Conservation (phyloP, 352 stramenopile genomes). For the Pythium vanterpoolii region DNA sequence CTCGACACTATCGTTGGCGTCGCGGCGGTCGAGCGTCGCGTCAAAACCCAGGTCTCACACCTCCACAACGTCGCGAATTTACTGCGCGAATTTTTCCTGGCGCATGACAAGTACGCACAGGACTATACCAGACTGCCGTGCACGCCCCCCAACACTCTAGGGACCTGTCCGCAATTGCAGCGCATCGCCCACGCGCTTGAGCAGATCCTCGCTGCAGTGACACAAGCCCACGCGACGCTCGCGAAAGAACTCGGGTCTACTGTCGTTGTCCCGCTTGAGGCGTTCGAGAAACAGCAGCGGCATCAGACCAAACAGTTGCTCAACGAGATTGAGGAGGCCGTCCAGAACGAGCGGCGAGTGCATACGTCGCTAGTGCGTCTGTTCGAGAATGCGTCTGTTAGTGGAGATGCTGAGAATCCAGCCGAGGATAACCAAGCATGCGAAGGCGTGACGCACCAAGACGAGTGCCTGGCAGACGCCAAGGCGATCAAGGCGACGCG, state of each 20-base stretch:
- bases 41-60: conserved; percentile 29
- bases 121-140: conserved; percentile 29
- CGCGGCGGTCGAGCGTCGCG: conserved; percentile 29
- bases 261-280: conserved; percentile 33
- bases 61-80: conserved; percentile 26
- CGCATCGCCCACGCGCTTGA: conserved; percentile 29
- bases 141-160: neutral
- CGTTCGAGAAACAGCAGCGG: conserved; percentile 33
- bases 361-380: neutral
- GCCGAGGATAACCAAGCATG: conserved; percentile 1
- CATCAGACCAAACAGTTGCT: conserved; percentile 40
- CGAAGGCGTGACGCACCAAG: neutral
- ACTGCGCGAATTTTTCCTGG: conserved; percentile 30
- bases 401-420: neutral
- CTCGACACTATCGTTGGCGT: neutral
- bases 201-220: conserved; percentile 22
- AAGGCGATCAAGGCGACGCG: neutral
- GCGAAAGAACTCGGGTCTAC: conserved; percentile 27
- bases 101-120: conserved; percentile 36
- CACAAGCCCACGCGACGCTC: conserved; percentile 19
- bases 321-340: conserved; percentile 36
- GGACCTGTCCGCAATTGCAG: conserved; percentile 21
- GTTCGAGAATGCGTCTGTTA: no score
- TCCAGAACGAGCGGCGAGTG: conserved; percentile 35
- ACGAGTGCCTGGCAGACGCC: neutral